phyloP scores from a whole-genome alignment of 345 rosid species.

The Gossypium anomalum region DNA sequence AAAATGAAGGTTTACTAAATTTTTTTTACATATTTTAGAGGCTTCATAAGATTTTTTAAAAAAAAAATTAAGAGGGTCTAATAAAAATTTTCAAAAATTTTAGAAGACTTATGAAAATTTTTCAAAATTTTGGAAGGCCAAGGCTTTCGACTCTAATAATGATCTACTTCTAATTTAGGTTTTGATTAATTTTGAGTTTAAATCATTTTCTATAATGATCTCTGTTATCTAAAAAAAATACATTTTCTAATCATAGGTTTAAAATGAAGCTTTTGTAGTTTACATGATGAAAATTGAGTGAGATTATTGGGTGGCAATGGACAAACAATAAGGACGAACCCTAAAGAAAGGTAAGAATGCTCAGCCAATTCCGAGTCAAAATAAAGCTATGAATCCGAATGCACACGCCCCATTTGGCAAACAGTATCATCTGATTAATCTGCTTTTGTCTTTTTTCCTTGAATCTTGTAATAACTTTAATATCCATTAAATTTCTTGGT shows the following conservation, averaged over 20 bases:
- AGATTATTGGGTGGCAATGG: background rate
- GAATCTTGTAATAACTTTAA: background rate
- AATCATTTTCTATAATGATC: no score
- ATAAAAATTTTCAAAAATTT: no score
- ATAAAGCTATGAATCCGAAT: background rate
- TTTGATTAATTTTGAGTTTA: no score
- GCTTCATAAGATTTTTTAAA: no score
- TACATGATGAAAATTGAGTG: background rate
- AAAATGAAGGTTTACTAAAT: no score
- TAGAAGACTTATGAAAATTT: no score
- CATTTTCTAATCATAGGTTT: background rate
- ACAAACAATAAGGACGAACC: constrained; percentile 9
- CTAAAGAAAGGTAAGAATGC: constrained; percentile 2
- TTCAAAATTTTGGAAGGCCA: no score
- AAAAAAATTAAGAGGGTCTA: no score
- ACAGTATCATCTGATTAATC: background rate
- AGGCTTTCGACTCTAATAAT: no score
- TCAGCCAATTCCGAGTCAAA: background rate
- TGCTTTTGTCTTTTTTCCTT: background rate
- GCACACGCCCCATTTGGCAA: background rate
- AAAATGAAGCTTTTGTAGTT: background rate
- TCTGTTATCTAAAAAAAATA: background rate
- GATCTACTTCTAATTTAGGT: no score
- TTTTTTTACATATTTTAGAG: no score
- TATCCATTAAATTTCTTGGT: background rate